Percentiles rank a stretch among this genome's conserved stretches.
These are phyloP conservation scores for Diophrys appendiculata DNA, from an alignment of 73 alveolate species.

Conservation along the genomic window DNA sequence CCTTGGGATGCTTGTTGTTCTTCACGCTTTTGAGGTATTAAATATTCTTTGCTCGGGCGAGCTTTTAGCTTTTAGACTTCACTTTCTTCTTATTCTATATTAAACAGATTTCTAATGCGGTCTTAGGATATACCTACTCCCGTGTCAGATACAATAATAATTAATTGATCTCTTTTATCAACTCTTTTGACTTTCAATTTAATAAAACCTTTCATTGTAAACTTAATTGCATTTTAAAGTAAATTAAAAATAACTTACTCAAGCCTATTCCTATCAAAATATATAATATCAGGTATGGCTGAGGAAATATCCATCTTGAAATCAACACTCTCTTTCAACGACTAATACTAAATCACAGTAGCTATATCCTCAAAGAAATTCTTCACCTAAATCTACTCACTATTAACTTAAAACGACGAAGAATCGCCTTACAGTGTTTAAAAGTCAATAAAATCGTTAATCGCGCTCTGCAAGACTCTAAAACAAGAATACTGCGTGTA, in stretches of 20 bases:
- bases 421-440: not conserved
- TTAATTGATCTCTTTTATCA: not conserved
- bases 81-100: not conserved
- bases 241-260: slow-evolving; percentile 1
- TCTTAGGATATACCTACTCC: slow-evolving; percentile 1
- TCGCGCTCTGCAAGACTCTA: not conserved
- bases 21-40: not conserved
- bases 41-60: no score
- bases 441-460: slow-evolving; percentile 10
- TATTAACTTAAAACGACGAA: not conserved
- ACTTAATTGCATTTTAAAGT: not conserved
- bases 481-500: not conserved
- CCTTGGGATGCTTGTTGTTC: not conserved
- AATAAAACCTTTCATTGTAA: not conserved
- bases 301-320: not conserved
- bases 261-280: not conserved
- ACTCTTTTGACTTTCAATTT: not conserved
- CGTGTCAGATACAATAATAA: slow-evolving; percentile 1
- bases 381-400: not conserved
- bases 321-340: not conserved
- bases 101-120: not conserved
- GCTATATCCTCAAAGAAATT: not conserved
- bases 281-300: not conserved
- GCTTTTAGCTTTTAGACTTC: no score
- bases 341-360: not conserved